Percentiles rank a stretch among this genome's conserved stretches.
phyloP scores from a whole-genome alignment of 257 asterid genomes.

The Jacaranda mimosifolia region DNA sequence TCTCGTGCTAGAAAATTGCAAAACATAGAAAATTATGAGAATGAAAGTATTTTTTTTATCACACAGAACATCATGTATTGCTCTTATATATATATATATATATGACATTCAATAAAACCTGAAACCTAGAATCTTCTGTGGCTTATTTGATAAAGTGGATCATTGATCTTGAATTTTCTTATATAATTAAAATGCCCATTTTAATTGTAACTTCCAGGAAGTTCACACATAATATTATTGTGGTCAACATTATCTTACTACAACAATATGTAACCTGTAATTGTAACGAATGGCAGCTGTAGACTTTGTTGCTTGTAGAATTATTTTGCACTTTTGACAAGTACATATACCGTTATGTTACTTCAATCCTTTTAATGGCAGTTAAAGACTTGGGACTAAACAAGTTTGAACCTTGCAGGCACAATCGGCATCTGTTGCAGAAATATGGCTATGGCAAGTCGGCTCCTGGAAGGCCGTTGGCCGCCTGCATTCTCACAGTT shows the following conservation, averaged over 20 bases:
- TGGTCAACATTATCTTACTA: too few relatives aligned
- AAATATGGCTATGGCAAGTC: slow-evolving; percentile 96
- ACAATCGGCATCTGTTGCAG: slow-evolving; percentile 89
- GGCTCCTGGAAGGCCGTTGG: slow-evolving; percentile 93
- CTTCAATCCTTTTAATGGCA: slow-evolving; percentile 14
- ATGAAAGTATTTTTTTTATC: not conserved
- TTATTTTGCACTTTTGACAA: too few relatives aligned
- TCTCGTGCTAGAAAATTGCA: not conserved
- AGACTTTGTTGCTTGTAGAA: too few relatives aligned
- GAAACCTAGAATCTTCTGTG: not conserved
- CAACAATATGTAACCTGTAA: too few relatives aligned
- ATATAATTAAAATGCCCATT: not conserved
- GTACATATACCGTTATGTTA: not conserved
- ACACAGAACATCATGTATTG: not conserved
- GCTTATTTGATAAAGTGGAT: not conserved
- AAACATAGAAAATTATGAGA: not conserved
- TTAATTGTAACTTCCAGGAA: too few relatives aligned
- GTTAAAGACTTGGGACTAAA: not conserved
- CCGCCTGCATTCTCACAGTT: slow-evolving; percentile 84
- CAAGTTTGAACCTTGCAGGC: slow-evolving; percentile 62
- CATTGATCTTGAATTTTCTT: not conserved
- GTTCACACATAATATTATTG: too few relatives aligned
- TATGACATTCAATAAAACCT: not conserved
- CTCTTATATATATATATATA: not conserved
- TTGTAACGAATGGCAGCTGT: too few relatives aligned